Conservation (phyloP, 306 rosid species). For the Canavalia gladiata region DNA sequence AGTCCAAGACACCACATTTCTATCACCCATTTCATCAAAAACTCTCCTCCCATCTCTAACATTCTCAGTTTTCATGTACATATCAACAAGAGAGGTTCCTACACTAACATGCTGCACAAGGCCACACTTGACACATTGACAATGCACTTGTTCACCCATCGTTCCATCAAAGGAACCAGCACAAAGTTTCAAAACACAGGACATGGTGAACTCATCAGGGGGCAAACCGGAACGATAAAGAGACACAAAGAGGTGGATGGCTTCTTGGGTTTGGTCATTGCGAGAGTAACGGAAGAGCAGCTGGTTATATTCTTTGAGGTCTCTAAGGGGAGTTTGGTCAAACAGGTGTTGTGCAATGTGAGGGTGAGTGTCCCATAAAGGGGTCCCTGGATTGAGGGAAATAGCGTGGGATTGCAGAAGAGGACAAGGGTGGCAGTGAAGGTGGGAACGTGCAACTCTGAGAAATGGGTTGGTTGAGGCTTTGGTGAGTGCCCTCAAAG, state of each 20-base stretch:
- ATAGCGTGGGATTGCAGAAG: neutral
- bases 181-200: slow-evolving; percentile 70
- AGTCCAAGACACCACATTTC: slow-evolving; percentile 87
- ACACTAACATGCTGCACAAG: slow-evolving; percentile 67
- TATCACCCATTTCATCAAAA: slow-evolving; percentile 78
- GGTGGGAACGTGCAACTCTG: slow-evolving; percentile 32
- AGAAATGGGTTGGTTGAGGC: slow-evolving; percentile 43
- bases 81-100: slow-evolving; percentile 80
- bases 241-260: slow-evolving; percentile 54
- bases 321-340: slow-evolving; percentile 63
- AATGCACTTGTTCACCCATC: slow-evolving; percentile 75
- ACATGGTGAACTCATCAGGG: slow-evolving; percentile 62
- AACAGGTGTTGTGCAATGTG: slow-evolving; percentile 60
- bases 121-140: slow-evolving; percentile 74
- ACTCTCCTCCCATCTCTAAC: slow-evolving; percentile 69
- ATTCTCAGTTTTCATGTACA: slow-evolving; percentile 82
- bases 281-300: slow-evolving; percentile 65
- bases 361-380: slow-evolving; percentile 43
- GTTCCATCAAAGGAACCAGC: slow-evolving; percentile 58
- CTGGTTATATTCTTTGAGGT: slow-evolving; percentile 50
- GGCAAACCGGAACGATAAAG: slow-evolving; percentile 55
- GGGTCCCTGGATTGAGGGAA: neutral
- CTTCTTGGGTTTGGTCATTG: slow-evolving; percentile 58
- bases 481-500: slow-evolving; percentile 45
- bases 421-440: slow-evolving; percentile 15